Conservation (phyloP, 306 rosid species). For the Vachellia pachyceras region DNA sequence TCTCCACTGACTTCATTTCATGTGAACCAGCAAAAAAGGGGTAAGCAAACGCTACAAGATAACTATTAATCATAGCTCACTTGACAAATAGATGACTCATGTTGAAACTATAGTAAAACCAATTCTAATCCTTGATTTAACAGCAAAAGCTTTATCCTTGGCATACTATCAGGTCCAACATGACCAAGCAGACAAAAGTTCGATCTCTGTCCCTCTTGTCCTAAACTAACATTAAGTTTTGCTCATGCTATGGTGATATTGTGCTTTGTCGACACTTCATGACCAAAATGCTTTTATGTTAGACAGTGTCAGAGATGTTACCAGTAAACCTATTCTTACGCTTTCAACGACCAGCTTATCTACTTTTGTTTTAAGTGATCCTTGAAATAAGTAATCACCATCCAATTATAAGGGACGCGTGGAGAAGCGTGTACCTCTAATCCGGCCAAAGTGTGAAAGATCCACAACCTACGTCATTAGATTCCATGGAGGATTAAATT, state of each 20-base stretch:
- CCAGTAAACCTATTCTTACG: background rate
- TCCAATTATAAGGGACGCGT: background rate
- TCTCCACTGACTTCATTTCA: slow-evolving; percentile 80
- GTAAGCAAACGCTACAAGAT: slow-evolving; percentile 19
- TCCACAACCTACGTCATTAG: slow-evolving; percentile 74
- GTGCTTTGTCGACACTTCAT: background rate
- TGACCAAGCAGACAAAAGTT: background rate
- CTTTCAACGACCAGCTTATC: background rate
- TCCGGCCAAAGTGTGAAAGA: slow-evolving; percentile 93
- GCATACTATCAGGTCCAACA: background rate
- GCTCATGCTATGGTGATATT: background rate
- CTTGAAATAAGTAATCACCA: background rate
- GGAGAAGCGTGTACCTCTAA: slow-evolving; percentile 73
- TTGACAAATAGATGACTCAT: background rate
- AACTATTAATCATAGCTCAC: background rate
- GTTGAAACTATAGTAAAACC: background rate
- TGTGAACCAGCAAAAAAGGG: slow-evolving; percentile 34
- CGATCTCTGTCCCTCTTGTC: background rate
- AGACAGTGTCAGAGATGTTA: background rate
- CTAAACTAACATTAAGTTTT: background rate
- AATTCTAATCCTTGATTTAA: background rate
- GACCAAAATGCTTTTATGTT: background rate
- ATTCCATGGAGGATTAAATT: slow-evolving; percentile 27
- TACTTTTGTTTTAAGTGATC: background rate
- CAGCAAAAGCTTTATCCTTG: background rate